Evolutionary conservation across 164 flowering plant genomes (phyloP), one percentile per base, ranked within the genome.

Genomic region (Houttuynia cordata): DNA sequence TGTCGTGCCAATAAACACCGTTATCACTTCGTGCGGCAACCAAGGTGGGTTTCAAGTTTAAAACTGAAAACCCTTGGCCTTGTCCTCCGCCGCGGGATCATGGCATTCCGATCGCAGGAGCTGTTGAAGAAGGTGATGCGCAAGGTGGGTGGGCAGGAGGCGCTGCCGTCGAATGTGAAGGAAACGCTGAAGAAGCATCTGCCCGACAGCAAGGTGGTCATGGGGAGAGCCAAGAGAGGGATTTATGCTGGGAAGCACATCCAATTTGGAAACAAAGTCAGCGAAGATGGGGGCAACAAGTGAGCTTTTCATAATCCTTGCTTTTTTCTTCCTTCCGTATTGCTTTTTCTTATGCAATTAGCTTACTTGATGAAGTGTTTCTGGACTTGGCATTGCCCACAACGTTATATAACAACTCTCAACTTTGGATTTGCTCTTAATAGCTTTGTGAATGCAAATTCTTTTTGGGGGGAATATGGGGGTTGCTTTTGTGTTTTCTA

Each of bases 281-380:
- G 97, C 64, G 98, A 93, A 72, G 88, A 93, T 59, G 98, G 98
- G 19, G 97, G 97, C 49, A 90, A 93, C 83, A 90, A 81, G 97
- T 83, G 61, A 15, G 60, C 20, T 41, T 21, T 9, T 39, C 39
- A n/a, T 39, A 22, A 21, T 25, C 9, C 25, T 51, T 30, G 24
- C 57, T 30, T 3, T 3, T 20, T 1, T 17, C 17, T 57, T 37
- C 15, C 20, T 8, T 25, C 13, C 37, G 2, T 2, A 30, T 2
- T 30, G 4, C 6, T 6, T 30, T 30, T 30, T 30, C 37, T 6
- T 30, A 30, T 30, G 4, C 4, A 30, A 30, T 30, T 30, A 30
- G 4, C 6, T 30, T 30, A 2, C 2, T 2, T 30, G 37, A 2
- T 30, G 37, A 30, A 30, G 37, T 30, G 4, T 30, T 30, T 30